These are phyloP conservation scores for Cystobasidium sp. DNA, from an alignment of 1,284 basidiomycete genomes.

Conservation along the genomic window DNA sequence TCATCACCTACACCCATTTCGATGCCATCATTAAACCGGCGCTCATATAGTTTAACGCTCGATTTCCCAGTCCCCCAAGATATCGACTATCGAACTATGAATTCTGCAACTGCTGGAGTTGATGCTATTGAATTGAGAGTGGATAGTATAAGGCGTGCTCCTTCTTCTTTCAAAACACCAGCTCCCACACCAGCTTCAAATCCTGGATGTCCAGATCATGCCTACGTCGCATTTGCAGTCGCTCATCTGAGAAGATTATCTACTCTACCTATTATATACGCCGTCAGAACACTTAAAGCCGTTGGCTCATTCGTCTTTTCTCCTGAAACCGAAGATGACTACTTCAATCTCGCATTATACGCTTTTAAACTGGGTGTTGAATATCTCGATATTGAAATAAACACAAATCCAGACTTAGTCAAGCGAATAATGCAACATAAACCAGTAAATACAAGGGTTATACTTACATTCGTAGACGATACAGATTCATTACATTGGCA, in stretches of 20 bases:
- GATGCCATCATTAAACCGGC: slow-evolving; percentile 5
- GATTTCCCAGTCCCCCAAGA: slow-evolving; percentile 16
- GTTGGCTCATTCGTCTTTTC: slow-evolving; percentile 21
- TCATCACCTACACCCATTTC: slow-evolving; percentile 24
- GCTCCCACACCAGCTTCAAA: slow-evolving; percentile 18
- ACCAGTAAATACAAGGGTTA: slow-evolving; percentile 19
- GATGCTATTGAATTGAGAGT: slow-evolving; percentile 41
- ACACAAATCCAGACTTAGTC: slow-evolving; percentile 4
- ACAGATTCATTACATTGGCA: slow-evolving; percentile 15
- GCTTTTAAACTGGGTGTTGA: slow-evolving; percentile 37
- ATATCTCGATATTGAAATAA: slow-evolving; percentile 37
- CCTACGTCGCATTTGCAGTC: slow-evolving; percentile 33
- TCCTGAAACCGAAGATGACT: slow-evolving; percentile 19
- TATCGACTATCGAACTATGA: slow-evolving; percentile 19
- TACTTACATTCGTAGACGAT: slow-evolving; percentile 28
- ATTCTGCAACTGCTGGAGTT: slow-evolving; percentile 29
- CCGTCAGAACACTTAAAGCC: slow-evolving; percentile 30
- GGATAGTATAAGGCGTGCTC: slow-evolving; percentile 20
- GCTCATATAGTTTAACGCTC: slow-evolving; percentile 23
- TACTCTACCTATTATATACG: slow-evolving; percentile 35
- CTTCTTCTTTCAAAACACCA: slow-evolving; percentile 22
- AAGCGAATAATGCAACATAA: slow-evolving; percentile 14
- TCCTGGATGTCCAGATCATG: slow-evolving; percentile 31
- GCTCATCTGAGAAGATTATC: slow-evolving; percentile 33
- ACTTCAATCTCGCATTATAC: slow-evolving; percentile 21